Evolutionary conservation across 192 early-diverging fungal genomes (phyloP), one percentile per base, ranked within the genome.

Genomic region (Paraglomus brasilianum): DNA sequence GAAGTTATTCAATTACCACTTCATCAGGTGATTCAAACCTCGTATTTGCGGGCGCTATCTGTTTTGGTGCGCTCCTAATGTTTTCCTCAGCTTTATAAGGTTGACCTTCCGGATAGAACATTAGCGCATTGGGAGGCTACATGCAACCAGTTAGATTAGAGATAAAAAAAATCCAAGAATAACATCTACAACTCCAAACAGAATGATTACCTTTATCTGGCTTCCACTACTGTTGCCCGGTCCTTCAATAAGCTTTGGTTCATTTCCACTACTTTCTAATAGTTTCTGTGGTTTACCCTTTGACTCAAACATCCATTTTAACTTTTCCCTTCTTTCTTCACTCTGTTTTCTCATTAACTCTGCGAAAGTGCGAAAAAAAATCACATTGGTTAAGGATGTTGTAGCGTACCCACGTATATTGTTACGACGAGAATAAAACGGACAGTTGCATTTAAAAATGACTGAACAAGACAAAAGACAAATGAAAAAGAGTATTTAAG

Each of bases 41-140:
- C 1, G 91, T 93, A 30, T 88, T 85, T 19, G 51, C 30, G 74
- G 89, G 82, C 11, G 74, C 74, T 44, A 93, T 85, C 46, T 87
- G 75, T 72, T 88, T 89, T 57, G 88, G 85, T 4, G 77, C 72
- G 0, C 72, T 79, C 30, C 89, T 78, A 3, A 74, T 59, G 8
- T 73, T 63, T 24, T 72, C 50, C 7, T 77, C 70, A 19, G 77
- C 47, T 45, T 82, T 41, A 64, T 70, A 44, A 71, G 80, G 40
- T 56, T 82, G 63, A 11, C 79, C 85, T 36, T 89, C 84, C 0
- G 86, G 88, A 58, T 75, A 75, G 71, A 92, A 91, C 90, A 93
- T 92, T n/a, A 93, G 70, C 0, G 84, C 46, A 60, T 90, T 91
- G 47, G 82, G 84, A n/a, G 86, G 80, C 75, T 85, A 66, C 22